Conservation (phyloP, 352 stramenopile genomes). For the Pythium volutum region DNA sequence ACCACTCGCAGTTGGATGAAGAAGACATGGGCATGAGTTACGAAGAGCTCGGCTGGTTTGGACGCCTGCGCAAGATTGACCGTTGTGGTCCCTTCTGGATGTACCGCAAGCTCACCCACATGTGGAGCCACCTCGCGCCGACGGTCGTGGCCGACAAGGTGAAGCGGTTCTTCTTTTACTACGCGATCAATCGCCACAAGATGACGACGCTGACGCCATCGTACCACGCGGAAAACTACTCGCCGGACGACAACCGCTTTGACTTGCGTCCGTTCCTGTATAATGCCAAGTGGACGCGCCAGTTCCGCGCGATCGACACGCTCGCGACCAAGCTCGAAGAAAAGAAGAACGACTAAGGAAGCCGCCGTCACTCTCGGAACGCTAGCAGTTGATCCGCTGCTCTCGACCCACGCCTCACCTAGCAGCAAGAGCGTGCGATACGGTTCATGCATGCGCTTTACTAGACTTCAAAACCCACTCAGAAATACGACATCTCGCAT, state of each 20-base stretch:
- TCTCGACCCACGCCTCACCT: too few relatives aligned
- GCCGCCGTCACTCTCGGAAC: too few relatives aligned
- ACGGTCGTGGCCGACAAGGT: slow-evolving; percentile 82
- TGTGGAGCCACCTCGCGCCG: slow-evolving; percentile 88
- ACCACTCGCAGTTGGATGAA: slow-evolving; percentile 96
- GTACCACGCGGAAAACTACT: slow-evolving; percentile 99
- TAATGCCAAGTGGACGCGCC: slow-evolving; percentile 93
- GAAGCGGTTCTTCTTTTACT: slow-evolving; percentile 99
- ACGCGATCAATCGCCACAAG: slow-evolving; percentile 98
- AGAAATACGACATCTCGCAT: background rate
- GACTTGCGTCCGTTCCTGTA: slow-evolving; percentile 98
- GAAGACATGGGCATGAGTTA: slow-evolving; percentile 99
- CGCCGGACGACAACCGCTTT: slow-evolving; percentile 98
- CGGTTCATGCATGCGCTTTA: background rate
- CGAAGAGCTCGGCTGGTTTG: slow-evolving; percentile 96
- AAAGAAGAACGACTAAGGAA: slow-evolving; percentile 66
- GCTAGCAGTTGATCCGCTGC: too few relatives aligned
- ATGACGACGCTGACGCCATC: slow-evolving; percentile 98
- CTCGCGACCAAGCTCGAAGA: slow-evolving; percentile 78
- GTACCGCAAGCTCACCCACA: slow-evolving; percentile 83
- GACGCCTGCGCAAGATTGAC: slow-evolving; percentile 94
- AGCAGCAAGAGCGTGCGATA: too few relatives aligned
- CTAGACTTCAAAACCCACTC: background rate
- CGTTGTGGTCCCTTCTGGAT: slow-evolving; percentile 95
- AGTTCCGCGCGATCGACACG: slow-evolving; percentile 95